phyloP scores from a whole-genome alignment of 2,329 filamentous ascomycete genomes.

The Neofusicoccum sp. region DNA sequence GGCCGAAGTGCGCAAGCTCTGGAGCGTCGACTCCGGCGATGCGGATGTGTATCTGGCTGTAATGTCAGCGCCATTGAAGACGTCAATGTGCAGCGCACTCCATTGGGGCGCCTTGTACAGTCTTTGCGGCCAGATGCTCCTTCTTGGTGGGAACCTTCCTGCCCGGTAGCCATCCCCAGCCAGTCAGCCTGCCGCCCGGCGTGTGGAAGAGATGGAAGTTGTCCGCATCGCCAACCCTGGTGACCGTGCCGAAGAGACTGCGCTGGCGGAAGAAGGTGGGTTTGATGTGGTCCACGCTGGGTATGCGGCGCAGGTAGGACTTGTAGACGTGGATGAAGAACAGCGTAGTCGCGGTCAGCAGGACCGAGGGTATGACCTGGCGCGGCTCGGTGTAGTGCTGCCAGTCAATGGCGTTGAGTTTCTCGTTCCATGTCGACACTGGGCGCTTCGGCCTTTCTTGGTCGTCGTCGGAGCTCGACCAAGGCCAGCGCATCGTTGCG shows the following conservation, averaged over 20 bases:
- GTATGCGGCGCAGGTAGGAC: conserved; percentile 77
- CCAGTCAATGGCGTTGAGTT: conserved; percentile 45
- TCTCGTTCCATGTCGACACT: conserved; percentile 45
- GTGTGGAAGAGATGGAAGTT: conserved; percentile 95
- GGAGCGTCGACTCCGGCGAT: conserved; percentile 92
- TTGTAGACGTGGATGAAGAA: conserved; percentile 61
- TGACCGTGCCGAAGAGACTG: conserved; percentile 80
- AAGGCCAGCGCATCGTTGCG: conserved; percentile 42
- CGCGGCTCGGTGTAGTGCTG: conserved; percentile 54
- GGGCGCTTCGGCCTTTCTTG: conserved; percentile 24
- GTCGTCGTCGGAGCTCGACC: conserved; percentile 34
- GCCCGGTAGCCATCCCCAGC: conserved; percentile 86
- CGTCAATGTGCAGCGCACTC: not conserved
- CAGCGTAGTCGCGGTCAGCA: conserved; percentile 57
- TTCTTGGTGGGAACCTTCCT: conserved; percentile 68
- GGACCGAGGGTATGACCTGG: conserved; percentile 53
- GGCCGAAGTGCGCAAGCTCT: conserved; percentile 88
- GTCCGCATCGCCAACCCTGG: conserved; percentile 93
- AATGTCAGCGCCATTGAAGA: not conserved
- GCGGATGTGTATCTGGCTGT: conserved; percentile 73
- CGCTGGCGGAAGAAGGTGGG: conserved; percentile 71
- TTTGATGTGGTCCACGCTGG: conserved; percentile 70
- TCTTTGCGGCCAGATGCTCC: conserved; percentile 70
- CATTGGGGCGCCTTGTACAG: conserved; percentile 61
- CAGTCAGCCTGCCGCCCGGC: conserved; percentile 79